Evolutionary conservation across 2,329 filamentous ascomycete species (phyloP).

Genomic region (Fusarium sp.): DNA sequence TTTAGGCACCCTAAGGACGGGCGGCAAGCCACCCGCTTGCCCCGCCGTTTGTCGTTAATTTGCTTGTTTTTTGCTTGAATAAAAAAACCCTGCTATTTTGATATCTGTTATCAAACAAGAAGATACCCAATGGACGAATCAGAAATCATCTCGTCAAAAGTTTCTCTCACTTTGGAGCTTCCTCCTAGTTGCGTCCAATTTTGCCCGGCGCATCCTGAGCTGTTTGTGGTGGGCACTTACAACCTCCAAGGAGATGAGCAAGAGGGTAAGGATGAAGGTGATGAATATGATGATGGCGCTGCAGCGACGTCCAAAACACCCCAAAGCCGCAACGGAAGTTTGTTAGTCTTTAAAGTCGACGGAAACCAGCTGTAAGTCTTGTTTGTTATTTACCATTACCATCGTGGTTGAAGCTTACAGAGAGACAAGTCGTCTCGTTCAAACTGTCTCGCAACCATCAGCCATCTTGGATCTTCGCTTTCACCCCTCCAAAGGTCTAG

Average conservation of each 20-base stretch:
- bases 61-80: background rate
- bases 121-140: conserved; percentile 36
- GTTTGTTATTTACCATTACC: background rate
- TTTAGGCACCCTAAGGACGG: background rate
- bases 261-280: conserved; percentile 38
- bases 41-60: conserved; percentile 30
- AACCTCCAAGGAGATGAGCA: conserved; percentile 66
- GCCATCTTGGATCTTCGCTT: conserved; percentile 90
- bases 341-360: conserved; percentile 71
- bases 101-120: background rate
- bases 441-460: conserved; percentile 70
- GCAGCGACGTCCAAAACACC: conserved; percentile 46
- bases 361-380: conserved; percentile 64
- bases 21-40: conserved; percentile 30
- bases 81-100: conserved; percentile 13
- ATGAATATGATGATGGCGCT: conserved; percentile 38
- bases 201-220: conserved; percentile 66
- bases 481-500: conserved; percentile 57
- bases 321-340: conserved; percentile 76
- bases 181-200: conserved; percentile 84
- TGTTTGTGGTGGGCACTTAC: conserved; percentile 87
- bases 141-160: conserved; percentile 52
- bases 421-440: conserved; percentile 59
- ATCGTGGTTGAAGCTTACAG: conserved; percentile 7
- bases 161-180: conserved; percentile 66